phyloP scores from a whole-genome alignment of 164 flowering plant species.

The Vitis amurensis region DNA sequence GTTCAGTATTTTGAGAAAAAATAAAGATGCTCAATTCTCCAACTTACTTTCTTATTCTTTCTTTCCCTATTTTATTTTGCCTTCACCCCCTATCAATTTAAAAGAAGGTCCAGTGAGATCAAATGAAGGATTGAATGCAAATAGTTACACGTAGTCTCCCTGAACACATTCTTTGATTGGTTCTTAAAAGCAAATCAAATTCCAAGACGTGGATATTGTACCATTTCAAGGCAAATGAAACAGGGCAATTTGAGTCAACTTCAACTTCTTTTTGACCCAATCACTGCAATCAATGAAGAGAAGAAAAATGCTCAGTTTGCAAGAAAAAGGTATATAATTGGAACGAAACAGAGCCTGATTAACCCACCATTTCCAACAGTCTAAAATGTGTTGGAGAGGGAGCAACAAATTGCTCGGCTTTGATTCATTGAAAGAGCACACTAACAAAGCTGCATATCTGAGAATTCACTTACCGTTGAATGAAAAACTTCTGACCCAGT shows the following conservation, averaged over 20 bases:
- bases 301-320: background rate
- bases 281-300: constrained; percentile 4
- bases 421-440: constrained; percentile 25
- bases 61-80: too few relatives aligned
- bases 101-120: background rate
- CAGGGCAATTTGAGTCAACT: background rate
- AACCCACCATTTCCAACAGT: constrained; percentile 36
- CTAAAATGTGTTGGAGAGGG: constrained; percentile 37
- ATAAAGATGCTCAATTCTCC: too few relatives aligned
- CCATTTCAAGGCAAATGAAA: background rate
- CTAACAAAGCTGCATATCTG: constrained; percentile 27
- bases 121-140: background rate
- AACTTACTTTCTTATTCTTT: too few relatives aligned
- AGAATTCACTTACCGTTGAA: constrained; percentile 31
- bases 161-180: background rate
- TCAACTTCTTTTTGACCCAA: background rate
- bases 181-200: background rate
- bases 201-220: background rate
- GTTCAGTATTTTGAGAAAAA: background rate
- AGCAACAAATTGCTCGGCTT: constrained; percentile 35
- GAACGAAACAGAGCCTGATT: constrained; percentile 1
- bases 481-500: constrained; percentile 30
- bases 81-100: too few relatives aligned
- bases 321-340: background rate
- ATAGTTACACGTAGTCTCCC: background rate